Conservation (phyloP, 768 basidiomycete genomes). For the Mrakia frigida region DNA sequence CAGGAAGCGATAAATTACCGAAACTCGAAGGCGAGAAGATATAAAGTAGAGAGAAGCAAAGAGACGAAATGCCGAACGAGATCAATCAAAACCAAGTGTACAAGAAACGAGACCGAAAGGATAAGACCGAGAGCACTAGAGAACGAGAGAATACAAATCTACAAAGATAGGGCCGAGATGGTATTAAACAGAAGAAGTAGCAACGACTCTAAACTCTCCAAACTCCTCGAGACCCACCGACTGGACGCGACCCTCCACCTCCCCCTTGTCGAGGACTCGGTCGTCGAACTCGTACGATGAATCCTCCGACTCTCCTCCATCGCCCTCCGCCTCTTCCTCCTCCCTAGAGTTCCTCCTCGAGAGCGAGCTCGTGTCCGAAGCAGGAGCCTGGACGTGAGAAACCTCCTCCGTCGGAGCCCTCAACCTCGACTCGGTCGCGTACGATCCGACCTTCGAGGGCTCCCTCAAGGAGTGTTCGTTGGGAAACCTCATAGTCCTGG, state of each 20-base stretch:
- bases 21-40: too few species aligned
- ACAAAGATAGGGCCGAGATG: too few species aligned
- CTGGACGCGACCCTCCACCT: not conserved
- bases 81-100: too few species aligned
- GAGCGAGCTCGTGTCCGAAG: not conserved
- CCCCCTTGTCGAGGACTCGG: not conserved
- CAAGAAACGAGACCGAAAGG: too few species aligned
- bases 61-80: too few species aligned
- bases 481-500: not conserved
- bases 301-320: not conserved
- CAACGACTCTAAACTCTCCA: conserved; percentile 22
- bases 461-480: not conserved
- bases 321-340: not conserved
- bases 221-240: conserved; percentile 1
- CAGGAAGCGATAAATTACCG: too few species aligned
- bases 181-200: not conserved
- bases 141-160: too few species aligned
- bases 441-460: not conserved
- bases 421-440: not conserved
- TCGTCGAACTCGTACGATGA: conserved; percentile 1
- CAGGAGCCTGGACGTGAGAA: not conserved
- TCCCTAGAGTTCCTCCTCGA: not conserved
- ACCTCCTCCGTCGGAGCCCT: not conserved
- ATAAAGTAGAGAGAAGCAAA: too few species aligned
- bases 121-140: too few species aligned